Conservation (phyloP, 345 rosid species). For the Euphorbia peplus region DNA sequence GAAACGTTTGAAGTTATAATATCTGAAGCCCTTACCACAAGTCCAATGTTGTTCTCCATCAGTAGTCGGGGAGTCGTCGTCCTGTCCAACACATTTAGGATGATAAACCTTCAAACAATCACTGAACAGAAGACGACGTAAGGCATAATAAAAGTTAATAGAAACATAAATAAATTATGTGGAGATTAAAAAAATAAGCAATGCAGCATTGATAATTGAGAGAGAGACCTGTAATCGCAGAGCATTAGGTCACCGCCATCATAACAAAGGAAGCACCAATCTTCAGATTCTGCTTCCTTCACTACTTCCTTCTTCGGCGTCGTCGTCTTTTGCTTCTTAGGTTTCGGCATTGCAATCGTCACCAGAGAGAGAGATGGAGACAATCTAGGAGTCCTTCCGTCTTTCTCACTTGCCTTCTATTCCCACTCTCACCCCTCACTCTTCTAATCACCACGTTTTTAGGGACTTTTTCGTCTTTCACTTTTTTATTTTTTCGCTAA, state of each 20-base stretch:
- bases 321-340: constrained; percentile 1
- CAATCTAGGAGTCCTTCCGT: too few species aligned
- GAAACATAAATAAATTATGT: background rate
- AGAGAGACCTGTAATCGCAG: constrained; percentile 17
- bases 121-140: constrained; percentile 13
- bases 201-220: background rate
- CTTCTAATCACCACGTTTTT: too few species aligned
- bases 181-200: background rate
- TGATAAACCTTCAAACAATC: constrained; percentile 31
- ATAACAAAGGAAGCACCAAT: constrained; percentile 26
- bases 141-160: background rate
- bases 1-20: background rate
- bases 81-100: constrained; percentile 18
- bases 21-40: constrained; percentile 21
- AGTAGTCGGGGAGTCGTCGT: background rate
- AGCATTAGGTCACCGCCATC: constrained; percentile 29
- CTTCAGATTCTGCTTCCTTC: constrained; percentile 19
- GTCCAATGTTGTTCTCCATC: constrained; percentile 20
- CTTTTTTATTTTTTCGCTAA: too few species aligned
- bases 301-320: background rate
- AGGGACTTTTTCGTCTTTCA: too few species aligned
- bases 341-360: background rate
- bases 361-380: too few species aligned
- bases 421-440: too few species aligned
- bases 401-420: too few species aligned